Evolutionary conservation across 140 eudicot genomes (phyloP).

Genomic region (Oenanthe javanica): DNA sequence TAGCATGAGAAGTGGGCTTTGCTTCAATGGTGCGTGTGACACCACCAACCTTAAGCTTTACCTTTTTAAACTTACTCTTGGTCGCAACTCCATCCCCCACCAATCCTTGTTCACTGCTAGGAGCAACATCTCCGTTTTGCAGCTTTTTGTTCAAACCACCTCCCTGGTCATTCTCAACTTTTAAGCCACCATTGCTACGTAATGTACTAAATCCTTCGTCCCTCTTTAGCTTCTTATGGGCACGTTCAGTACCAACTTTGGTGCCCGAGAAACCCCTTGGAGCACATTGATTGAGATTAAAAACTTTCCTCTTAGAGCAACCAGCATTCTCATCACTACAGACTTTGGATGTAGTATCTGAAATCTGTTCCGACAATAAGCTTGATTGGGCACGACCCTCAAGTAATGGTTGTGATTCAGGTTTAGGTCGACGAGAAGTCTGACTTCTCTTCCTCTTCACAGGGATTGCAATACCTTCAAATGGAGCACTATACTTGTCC

Average conservation of each 20-base stretch:
- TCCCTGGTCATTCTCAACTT: slow-evolving; percentile 25
- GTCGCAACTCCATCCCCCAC: slow-evolving; percentile 16
- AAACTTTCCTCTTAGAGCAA: slow-evolving; percentile 59
- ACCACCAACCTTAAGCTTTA: slow-evolving; percentile 54
- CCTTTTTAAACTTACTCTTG: slow-evolving; percentile 30
- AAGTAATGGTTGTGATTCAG: slow-evolving; percentile 38
- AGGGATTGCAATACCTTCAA: slow-evolving; percentile 42
- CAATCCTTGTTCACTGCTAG: not conserved
- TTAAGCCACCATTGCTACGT: slow-evolving; percentile 33
- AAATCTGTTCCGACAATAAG: slow-evolving; percentile 44
- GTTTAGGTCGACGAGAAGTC: slow-evolving; percentile 58
- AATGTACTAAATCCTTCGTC: slow-evolving; percentile 28
- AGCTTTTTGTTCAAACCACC: slow-evolving; percentile 13
- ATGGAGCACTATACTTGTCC: slow-evolving; percentile 39
- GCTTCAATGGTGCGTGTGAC: slow-evolving; percentile 41
- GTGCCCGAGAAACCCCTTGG: slow-evolving; percentile 21
- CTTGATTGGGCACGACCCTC: slow-evolving; percentile 39
- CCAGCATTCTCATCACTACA: slow-evolving; percentile 70
- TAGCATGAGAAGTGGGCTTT: slow-evolving; percentile 26
- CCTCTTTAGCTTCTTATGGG: slow-evolving; percentile 16
- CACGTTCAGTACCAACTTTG: slow-evolving; percentile 9
- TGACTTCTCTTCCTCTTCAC: slow-evolving; percentile 63
- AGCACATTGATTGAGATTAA: slow-evolving; percentile 49
- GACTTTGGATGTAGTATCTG: slow-evolving; percentile 57
- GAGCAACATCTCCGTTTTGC: slow-evolving; percentile 12